A percentile compares a stretch with the other conserved stretches of the same genome.
phyloP scores from a whole-genome alignment of 75 land plant genomes.

The Sequoiadendron giganteum region DNA sequence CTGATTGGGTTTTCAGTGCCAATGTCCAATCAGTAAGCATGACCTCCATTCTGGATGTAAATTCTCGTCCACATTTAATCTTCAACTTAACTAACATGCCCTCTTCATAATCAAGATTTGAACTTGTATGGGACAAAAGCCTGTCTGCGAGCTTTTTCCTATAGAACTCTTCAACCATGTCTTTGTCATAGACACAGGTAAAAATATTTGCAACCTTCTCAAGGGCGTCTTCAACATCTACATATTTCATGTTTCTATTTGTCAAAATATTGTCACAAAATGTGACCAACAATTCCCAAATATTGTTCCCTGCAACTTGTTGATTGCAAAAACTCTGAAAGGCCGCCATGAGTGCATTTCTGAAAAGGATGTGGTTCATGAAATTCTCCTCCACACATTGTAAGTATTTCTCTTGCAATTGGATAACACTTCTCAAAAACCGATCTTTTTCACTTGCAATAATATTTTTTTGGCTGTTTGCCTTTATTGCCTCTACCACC shows the following conservation, averaged over 20 bases:
- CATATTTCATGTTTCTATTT: slow-evolving; percentile 72
- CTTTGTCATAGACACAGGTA: slow-evolving; percentile 38
- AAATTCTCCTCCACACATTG: slow-evolving; percentile 79
- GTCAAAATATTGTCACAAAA: slow-evolving; percentile 64
- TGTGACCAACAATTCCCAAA: no score
- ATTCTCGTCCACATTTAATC: slow-evolving; percentile 47
- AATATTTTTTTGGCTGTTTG: no score
- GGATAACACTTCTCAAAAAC: slow-evolving; percentile 61
- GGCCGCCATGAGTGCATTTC: slow-evolving; percentile 84
- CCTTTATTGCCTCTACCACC: no score
- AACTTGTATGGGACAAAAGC: slow-evolving; percentile 40
- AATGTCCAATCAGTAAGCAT: no score
- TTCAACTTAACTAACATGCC: slow-evolving; percentile 75
- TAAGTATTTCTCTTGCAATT: slow-evolving; percentile 85
- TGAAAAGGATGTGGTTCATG: slow-evolving; percentile 67
- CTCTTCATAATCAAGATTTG: slow-evolving; percentile 30
- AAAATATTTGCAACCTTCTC: slow-evolving; percentile 56
- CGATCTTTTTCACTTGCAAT: no score
- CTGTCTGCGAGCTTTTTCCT: slow-evolving; percentile 43
- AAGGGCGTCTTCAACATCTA: slow-evolving; percentile 85
- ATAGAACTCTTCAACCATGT: slow-evolving; percentile 44
- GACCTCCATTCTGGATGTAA: no score
- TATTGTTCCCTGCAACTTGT: slow-evolving; percentile 62
- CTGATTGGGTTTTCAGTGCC: no score
- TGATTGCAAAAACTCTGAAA: slow-evolving; percentile 92